Conservation (phyloP, 2,329 filamentous ascomycete genomes). For the Pyrenochaeta sp. region DNA sequence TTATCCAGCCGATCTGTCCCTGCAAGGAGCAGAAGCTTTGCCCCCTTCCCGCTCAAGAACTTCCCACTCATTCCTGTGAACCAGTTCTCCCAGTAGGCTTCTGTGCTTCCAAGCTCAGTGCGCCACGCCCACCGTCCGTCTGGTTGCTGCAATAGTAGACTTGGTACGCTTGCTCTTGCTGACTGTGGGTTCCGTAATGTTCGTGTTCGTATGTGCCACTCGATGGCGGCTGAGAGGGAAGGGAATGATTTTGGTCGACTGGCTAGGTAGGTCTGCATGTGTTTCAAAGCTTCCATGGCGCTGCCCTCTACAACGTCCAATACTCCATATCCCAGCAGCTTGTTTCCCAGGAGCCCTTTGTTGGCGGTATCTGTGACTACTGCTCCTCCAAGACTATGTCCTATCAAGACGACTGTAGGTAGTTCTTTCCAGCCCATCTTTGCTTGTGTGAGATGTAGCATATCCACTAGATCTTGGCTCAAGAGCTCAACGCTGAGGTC, state of each 20-base stretch:
- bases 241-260: conserved; percentile 81
- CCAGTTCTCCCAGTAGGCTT: conserved; percentile 95
- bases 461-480: conserved; percentile 73
- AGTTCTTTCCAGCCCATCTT: conserved; percentile 77
- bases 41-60: conserved; percentile 81
- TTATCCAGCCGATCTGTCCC: conserved; percentile 91
- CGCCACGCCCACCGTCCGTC: conserved; percentile 76
- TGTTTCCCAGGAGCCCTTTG: conserved; percentile 68
- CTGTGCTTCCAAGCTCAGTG: conserved; percentile 83
- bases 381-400: conserved; percentile 91
- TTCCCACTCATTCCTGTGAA: conserved; percentile 87
- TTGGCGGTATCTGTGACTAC: conserved; percentile 86
- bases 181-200: conserved; percentile 85
- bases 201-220: conserved; percentile 91
- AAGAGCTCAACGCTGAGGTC: conserved; percentile 79
- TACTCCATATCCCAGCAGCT: conserved; percentile 85
- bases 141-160: conserved; percentile 66
- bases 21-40: conserved; percentile 84
- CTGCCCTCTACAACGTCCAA: conserved; percentile 95
- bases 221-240: conserved; percentile 80
- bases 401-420: conserved; percentile 82
- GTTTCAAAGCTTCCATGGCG: conserved; percentile 91
- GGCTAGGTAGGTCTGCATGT: conserved; percentile 91
- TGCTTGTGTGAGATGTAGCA: conserved; percentile 72
- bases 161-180: conserved; percentile 88